Evolutionary conservation across 805 yeast species (phyloP), one percentile per base, ranked within the genome.

Genomic region (Candida sithepensis): DNA sequence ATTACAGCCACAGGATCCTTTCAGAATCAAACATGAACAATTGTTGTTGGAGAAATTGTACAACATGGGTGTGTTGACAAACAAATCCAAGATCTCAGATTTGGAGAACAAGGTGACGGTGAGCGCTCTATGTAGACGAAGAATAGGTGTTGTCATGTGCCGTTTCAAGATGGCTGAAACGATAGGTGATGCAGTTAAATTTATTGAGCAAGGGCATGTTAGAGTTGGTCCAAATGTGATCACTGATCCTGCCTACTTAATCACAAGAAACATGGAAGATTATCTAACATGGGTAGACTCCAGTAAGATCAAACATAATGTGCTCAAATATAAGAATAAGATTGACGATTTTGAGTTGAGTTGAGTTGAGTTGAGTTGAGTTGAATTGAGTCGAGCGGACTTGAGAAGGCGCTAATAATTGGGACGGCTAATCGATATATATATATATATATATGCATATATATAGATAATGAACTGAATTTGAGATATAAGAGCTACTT

Each of bases 251-350:
- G 97, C 98, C 0, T 92, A 84, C 64, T 73, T 95, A 58, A 94
- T 94, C 4, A 92, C 97, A 2, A 78, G 97, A 63, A 88, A 82
- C 58, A 77, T 94, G 86, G 99, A 94, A 65, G 99, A 94, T 66
- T 94, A 89, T 66, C 75, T 94, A 57, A 94, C 99, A 3, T 94
- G 99, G 99, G 94, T 88, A n/a, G 97, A 94, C 61, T 78, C 84
- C 38, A 85, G 96, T 56, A 95, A 94, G 84, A 91, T 95, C 68
- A 91, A 87, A 75, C 78, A 85, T 60, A 89, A 88, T 56, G 81
- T 92, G 49, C 81, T 91, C 69, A 86, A 86, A 70, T 94, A 86
- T 73, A 85, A 88, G 69, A 91, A 92, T 65, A 72, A 74, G 60
- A 72, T 79, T 51, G 85, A 81, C 63, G 85, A 81, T 63, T 81